phyloP scores from a whole-genome alignment of 2,329 filamentous ascomycete genomes.

The Phialemoniopsis sp. region DNA sequence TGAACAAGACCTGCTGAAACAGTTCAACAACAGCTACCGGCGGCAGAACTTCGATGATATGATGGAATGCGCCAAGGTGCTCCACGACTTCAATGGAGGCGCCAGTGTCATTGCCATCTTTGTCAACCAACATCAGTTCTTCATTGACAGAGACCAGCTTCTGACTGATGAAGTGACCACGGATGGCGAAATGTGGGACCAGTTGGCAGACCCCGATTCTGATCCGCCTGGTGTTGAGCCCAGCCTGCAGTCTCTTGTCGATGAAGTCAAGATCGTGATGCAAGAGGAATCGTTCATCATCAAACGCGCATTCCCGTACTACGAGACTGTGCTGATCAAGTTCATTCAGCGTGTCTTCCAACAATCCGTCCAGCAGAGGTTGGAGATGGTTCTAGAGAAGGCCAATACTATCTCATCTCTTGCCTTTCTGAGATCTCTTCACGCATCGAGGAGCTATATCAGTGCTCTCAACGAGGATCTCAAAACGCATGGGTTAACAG shows the following conservation, averaged over 20 bases:
- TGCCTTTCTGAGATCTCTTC: constrained; percentile 84
- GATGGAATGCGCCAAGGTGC: constrained; percentile 91
- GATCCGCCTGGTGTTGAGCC: constrained; percentile 90
- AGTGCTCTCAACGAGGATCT: constrained; percentile 84
- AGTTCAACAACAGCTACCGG: constrained; percentile 96
- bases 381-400: constrained; percentile 95
- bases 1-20: constrained; percentile 90
- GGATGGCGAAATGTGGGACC: constrained; percentile 80
- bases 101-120: constrained; percentile 93
- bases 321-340: constrained; percentile 87
- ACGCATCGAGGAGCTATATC: constrained; percentile 88
- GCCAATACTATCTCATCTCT: constrained; percentile 87
- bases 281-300: constrained; percentile 98
- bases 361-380: constrained; percentile 91
- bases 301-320: constrained; percentile 91
- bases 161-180: constrained; percentile 79
- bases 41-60: constrained; percentile 96
- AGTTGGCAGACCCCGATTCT: constrained; percentile 87
- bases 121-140: constrained; percentile 99
- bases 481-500: constrained; percentile 89
- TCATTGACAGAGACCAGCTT: constrained; percentile 92
- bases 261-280: constrained; percentile 92
- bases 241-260: constrained; percentile 84
- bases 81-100: constrained; percentile 94
- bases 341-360: constrained; percentile 97